Base-by-base conservation (phyloP, 2,329 filamentous ascomycete genomes). In the Tolypocladium tundrense region DNA sequence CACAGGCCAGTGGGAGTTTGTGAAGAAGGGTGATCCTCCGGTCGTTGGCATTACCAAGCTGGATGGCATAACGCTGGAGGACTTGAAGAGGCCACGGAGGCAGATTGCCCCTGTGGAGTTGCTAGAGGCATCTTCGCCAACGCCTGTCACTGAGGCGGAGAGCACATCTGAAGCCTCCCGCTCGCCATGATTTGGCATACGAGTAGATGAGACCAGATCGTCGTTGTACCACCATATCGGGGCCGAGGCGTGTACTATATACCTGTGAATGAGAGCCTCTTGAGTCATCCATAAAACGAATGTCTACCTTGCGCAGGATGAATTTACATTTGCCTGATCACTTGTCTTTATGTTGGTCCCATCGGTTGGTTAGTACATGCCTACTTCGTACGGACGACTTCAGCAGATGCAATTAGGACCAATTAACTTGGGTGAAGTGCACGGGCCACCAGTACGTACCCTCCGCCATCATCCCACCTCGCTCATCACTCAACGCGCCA, bases 41-140 rank as follows among this genome's bases (percentile, higher is more conserved):
- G 83, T 96, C 42, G 93, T 99, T 69, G 94, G 94, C 37, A 85
- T 97, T 62, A 97, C 92, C 24, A 97, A 96, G 74, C 75, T 99
- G 57, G 84, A 91, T 60, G 91, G 91, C 10, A 73, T 96, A 35
- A 96, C 91, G 27, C 74, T 93, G 67, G 90, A 93, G 65, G 87
- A 88, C 48, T 76, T 99, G 69, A 94, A 91, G 79, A 84, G 86
- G 66, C 89, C 92, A 54, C 84, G 91, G 73, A 83, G 85, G 69
- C 80, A 84, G 68, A 72, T 89, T 61, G 80, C 83, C 40, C 75
- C 79, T 1, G 72, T 63, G 24, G 68, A 72, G 58, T 60, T 73
- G 42, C 61, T 75, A 51, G 65, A 73, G 51, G 66, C 69, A 31
- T 66, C 71, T 4, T 62, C 72, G 3, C 61, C 70, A 27, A 71